These are phyloP conservation scores for Ocimum tenuiflorum DNA, from an alignment of 257 asterid genomes.

Conservation along the genomic window DNA sequence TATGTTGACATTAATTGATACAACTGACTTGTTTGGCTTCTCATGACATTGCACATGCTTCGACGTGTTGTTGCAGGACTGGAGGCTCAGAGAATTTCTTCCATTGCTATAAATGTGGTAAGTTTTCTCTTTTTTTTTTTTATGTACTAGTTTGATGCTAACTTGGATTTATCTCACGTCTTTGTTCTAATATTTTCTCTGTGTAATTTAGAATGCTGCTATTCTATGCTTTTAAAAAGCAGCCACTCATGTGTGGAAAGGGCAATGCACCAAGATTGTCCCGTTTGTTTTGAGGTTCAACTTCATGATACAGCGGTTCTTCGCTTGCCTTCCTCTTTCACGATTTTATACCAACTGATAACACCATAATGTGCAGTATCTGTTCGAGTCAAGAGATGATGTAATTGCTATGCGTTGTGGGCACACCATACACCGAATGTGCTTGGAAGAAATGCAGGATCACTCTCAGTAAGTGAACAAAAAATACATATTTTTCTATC, in stretches of 20 bases:
- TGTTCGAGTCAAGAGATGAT: slow-evolving; percentile 65
- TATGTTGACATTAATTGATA: background rate
- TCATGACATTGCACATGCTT: background rate
- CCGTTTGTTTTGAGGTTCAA: slow-evolving; percentile 94
- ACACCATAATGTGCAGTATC: slow-evolving; percentile 35
- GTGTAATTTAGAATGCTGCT: slow-evolving; percentile 33
- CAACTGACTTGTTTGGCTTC: background rate
- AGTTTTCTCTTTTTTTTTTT: slow-evolving; percentile 16
- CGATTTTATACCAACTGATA: slow-evolving; percentile 27
- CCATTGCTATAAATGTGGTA: slow-evolving; percentile 62
- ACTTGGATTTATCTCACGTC: no score
- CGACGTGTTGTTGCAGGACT: slow-evolving; percentile 45
- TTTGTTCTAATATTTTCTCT: slow-evolving; percentile 46
- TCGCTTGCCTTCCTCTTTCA: slow-evolving; percentile 51
- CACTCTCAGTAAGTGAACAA: slow-evolving; percentile 63
- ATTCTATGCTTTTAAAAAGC: slow-evolving; percentile 41
- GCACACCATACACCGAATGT: slow-evolving; percentile 77
- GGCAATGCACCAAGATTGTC: slow-evolving; percentile 94
- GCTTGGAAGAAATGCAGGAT: slow-evolving; percentile 78
- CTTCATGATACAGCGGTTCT: no score
- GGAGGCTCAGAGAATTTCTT: slow-evolving; percentile 67
- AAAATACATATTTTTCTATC: background rate
- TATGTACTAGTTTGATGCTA: slow-evolving; percentile 15
- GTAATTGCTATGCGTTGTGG: slow-evolving; percentile 77
- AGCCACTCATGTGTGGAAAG: slow-evolving; percentile 79